Percentiles rank a stretch among this genome's conserved stretches.
These are phyloP conservation scores for Phytophthora foliorum DNA, from an alignment of 352 stramenopile species.

Conservation along the genomic window DNA sequence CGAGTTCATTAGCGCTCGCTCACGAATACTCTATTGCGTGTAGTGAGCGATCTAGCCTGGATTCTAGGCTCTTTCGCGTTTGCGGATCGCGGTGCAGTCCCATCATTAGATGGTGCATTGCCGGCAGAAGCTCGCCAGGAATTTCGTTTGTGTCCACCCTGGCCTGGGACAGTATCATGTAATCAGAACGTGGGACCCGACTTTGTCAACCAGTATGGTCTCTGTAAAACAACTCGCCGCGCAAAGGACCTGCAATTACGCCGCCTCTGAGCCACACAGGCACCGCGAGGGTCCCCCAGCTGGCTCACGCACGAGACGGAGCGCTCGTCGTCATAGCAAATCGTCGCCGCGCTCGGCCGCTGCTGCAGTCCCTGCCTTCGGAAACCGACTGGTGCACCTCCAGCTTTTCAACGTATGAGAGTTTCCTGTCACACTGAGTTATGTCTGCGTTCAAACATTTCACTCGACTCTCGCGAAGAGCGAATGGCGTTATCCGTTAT, in stretches of 20 bases:
- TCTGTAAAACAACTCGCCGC: slow-evolving; percentile 26
- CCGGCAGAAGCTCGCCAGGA: slow-evolving; percentile 7
- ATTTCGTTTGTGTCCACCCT: slow-evolving; percentile 47
- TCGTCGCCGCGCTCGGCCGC: background rate
- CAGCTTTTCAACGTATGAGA: background rate
- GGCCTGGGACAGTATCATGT: slow-evolving; percentile 18
- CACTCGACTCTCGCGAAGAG: no score
- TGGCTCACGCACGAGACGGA: slow-evolving; percentile 24
- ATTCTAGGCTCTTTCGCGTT: slow-evolving; percentile 27
- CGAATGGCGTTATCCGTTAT: slow-evolving; percentile 17
- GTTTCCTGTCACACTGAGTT: background rate
- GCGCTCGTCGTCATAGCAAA: background rate
- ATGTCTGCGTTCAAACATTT: slow-evolving; percentile 19
- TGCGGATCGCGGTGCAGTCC: slow-evolving; percentile 10
- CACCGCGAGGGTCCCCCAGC: slow-evolving; percentile 15
- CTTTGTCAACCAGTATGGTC: slow-evolving; percentile 8
- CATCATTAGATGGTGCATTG: slow-evolving; percentile 14
- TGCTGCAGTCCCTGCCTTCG: no score
- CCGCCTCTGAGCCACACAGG: slow-evolving; percentile 33
- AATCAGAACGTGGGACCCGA: slow-evolving; percentile 3
- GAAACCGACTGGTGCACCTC: background rate
- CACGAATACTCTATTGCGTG: background rate
- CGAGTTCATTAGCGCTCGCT: background rate
- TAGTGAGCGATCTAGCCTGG: background rate
- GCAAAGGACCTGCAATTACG: slow-evolving; percentile 23